Percentiles rank a stretch among this genome's conserved stretches.
These are phyloP conservation scores for Persicaria maculosa DNA, from an alignment of 148 eudicot genomes.

Conservation along the genomic window DNA sequence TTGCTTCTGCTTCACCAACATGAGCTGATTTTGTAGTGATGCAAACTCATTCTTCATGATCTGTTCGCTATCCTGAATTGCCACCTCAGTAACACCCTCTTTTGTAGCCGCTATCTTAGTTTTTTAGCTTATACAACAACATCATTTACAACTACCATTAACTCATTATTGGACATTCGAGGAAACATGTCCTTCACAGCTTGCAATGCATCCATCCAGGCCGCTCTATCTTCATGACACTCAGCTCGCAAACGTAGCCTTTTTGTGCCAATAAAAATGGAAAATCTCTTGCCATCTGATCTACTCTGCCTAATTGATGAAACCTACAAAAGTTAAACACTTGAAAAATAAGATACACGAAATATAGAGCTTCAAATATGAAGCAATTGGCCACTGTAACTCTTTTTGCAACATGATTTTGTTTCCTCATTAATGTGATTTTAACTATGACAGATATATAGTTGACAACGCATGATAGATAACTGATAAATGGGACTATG, in stretches of 20 bases:
- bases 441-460: no score
- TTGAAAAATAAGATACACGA: background rate
- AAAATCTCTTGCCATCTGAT: slow-evolving; percentile 91
- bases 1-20: slow-evolving; percentile 74
- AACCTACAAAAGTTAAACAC: slow-evolving; percentile 33
- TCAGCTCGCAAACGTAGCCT: slow-evolving; percentile 84
- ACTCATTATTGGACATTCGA: slow-evolving; percentile 54
- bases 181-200: slow-evolving; percentile 91
- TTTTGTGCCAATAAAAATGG: slow-evolving; percentile 84
- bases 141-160: slow-evolving; percentile 35
- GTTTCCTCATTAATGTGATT: no score
- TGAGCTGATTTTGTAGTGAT: slow-evolving; percentile 57
- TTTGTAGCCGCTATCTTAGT: slow-evolving; percentile 57
- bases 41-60: slow-evolving; percentile 73
- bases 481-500: no score
- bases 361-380: background rate
- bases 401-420: no score
- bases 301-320: slow-evolving; percentile 77
- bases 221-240: slow-evolving; percentile 54
- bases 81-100: slow-evolving; percentile 66
- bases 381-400: no score
- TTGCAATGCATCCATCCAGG: slow-evolving; percentile 84
- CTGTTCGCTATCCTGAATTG: slow-evolving; percentile 66
- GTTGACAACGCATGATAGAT: no score
- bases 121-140: slow-evolving; percentile 52